Percentiles rank a stretch among this genome's conserved stretches.
phyloP scores from a whole-genome alignment of 2,329 filamentous ascomycete species.

The Botryotinia narcissicola region DNA sequence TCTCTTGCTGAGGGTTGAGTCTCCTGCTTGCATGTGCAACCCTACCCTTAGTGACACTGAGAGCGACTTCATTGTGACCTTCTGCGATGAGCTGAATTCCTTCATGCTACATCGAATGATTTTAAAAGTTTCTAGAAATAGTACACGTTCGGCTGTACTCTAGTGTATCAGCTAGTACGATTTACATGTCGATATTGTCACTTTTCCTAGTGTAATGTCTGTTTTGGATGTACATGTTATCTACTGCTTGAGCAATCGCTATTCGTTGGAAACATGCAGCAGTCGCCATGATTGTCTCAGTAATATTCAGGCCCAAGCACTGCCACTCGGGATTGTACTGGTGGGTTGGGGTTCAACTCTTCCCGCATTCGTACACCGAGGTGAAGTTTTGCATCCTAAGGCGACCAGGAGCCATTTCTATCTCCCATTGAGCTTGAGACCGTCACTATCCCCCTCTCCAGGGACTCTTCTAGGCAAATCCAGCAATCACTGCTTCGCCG shows the following conservation, averaged over 20 bases:
- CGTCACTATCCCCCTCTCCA: neutral
- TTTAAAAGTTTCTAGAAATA: conserved; percentile 13
- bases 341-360: conserved; percentile 1
- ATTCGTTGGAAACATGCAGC: conserved; percentile 1
- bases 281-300: neutral
- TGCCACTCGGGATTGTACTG: neutral
- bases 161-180: conserved; percentile 3
- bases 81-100: neutral
- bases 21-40: neutral
- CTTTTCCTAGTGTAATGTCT: neutral
- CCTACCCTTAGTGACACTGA: neutral
- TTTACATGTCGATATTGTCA: neutral
- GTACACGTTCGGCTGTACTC: neutral
- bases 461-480: neutral
- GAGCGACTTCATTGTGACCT: conserved; percentile 6
- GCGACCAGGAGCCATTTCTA: neutral
- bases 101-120: conserved; percentile 1
- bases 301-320: neutral
- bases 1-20: neutral
- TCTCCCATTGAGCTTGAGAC: neutral
- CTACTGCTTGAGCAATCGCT: neutral
- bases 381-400: neutral
- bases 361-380: conserved; percentile 14
- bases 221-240: neutral
- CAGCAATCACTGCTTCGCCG: neutral